A percentile compares a stretch with the other conserved stretches of the same genome.
Evolutionary conservation across 768 basidiomycete genomes (phyloP).

Genomic region (Termitomyces titanicus): DNA sequence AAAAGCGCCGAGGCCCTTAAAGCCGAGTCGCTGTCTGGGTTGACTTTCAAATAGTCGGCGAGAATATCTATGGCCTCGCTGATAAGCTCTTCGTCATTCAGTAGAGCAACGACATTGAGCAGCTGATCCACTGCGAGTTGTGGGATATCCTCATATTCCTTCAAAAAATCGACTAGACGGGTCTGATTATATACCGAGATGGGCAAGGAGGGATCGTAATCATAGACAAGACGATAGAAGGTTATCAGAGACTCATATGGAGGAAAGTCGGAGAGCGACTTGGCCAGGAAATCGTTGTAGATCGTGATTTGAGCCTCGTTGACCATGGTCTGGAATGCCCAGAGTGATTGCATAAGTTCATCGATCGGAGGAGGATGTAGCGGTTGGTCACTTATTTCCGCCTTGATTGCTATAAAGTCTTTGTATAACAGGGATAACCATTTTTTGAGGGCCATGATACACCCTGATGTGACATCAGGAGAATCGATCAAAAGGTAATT

Average conservation of each 20-base stretch:
- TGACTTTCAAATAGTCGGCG: not conserved
- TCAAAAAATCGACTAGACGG: slow-evolving; percentile 1
- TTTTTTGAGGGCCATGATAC: slow-evolving; percentile 7
- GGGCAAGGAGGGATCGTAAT: not conserved
- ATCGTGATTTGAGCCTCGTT: slow-evolving; percentile 8
- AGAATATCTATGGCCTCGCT: not conserved
- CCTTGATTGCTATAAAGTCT: slow-evolving; percentile 2
- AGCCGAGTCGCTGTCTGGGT: slow-evolving; percentile 3
- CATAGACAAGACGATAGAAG: slow-evolving; percentile 1
- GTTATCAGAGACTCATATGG: slow-evolving; percentile 5
- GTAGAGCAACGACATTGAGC: not conserved
- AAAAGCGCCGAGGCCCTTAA: not conserved
- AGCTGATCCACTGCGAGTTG: slow-evolving; percentile 3
- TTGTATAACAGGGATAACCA: slow-evolving; percentile 1
- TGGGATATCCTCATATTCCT: slow-evolving; percentile 1
- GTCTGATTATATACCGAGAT: slow-evolving; percentile 6
- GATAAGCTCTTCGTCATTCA: slow-evolving; percentile 3
- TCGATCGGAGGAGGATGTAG: slow-evolving; percentile 1
- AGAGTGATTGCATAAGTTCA: slow-evolving; percentile 8
- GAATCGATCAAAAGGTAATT: not conserved
- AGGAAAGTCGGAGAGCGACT: slow-evolving; percentile 3
- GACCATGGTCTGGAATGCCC: slow-evolving; percentile 6
- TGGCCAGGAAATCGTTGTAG: slow-evolving; percentile 1
- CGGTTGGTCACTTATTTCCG: not conserved
- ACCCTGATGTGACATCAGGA: slow-evolving; percentile 6